Evolutionary conservation across 768 basidiomycete genomes (phyloP).

Genomic region (Kwoniella shandongensis): DNA sequence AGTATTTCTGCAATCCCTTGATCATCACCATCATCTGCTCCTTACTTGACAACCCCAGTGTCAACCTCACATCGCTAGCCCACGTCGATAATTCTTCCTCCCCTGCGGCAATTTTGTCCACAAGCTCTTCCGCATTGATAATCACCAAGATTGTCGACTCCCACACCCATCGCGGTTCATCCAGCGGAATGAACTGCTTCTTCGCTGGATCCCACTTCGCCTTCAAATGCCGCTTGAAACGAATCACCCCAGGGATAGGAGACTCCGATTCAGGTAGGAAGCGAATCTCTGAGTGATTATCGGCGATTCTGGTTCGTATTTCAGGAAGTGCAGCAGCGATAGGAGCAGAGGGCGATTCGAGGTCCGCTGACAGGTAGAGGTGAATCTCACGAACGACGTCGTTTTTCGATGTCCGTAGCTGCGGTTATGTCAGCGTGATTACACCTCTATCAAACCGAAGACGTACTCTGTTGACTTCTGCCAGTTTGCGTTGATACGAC

Average conservation of each 20-base stretch:
- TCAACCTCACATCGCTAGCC: conserved; percentile 28
- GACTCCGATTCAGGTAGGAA: conserved; percentile 25
- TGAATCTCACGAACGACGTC: conserved; percentile 48
- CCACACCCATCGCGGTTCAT: conserved; percentile 31
- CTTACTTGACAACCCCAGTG: conserved; percentile 18
- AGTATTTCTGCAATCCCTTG: conserved; percentile 45
- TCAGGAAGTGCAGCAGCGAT: conserved; percentile 46
- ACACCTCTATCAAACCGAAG: neutral
- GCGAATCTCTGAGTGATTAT: conserved; percentile 28
- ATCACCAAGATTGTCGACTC: conserved; percentile 41
- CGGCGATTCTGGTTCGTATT: conserved; percentile 29
- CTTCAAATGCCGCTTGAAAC: conserved; percentile 44
- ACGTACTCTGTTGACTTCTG: conserved; percentile 45
- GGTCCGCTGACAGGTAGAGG: conserved; percentile 41
- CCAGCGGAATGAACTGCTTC: conserved; percentile 42
- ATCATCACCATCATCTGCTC: conserved; percentile 47
- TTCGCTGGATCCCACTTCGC: conserved; percentile 31
- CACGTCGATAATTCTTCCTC: conserved; percentile 22
- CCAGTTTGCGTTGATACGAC: conserved; percentile 38
- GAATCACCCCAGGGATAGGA: conserved; percentile 30
- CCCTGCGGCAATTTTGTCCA: conserved; percentile 29
- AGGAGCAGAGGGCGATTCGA: conserved; percentile 29
- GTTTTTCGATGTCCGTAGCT: conserved; percentile 42
- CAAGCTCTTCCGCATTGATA: conserved; percentile 41
- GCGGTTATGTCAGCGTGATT: neutral